Percentiles rank a stretch among this genome's conserved stretches.
These are phyloP conservation scores for Physcia stellaris DNA, from an alignment of 495 filamentous ascomycete species.

Conservation along the genomic window DNA sequence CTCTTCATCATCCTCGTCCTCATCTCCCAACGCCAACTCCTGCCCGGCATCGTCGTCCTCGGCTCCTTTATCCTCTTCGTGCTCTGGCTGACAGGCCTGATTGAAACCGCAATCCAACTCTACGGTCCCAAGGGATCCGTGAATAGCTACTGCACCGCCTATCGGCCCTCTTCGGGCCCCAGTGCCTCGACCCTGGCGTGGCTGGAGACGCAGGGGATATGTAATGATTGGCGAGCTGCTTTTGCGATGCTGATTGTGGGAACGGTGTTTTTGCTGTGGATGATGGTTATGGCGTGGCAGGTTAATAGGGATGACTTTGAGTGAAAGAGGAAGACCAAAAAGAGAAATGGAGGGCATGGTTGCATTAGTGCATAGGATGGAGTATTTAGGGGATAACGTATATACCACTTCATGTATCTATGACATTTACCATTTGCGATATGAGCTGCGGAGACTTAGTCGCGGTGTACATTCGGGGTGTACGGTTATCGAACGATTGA, in stretches of 20 bases:
- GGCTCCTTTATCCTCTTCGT: constrained; percentile 89
- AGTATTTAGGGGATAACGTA: too few species aligned
- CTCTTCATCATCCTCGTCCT: constrained; percentile 58
- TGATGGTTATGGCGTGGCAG: constrained; percentile 85
- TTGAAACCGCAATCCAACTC: constrained; percentile 79
- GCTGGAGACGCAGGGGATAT: constrained; percentile 45
- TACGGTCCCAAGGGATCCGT: constrained; percentile 68
- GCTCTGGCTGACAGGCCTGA: constrained; percentile 80
- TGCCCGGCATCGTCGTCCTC: constrained; percentile 82
- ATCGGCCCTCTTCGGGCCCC: constrained; percentile 42
- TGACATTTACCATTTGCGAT: too few species aligned
- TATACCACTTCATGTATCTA: too few species aligned
- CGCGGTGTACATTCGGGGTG: too few species aligned
- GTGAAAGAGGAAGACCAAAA: constrained; percentile 12
- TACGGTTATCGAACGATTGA: too few species aligned
- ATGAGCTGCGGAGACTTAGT: too few species aligned
- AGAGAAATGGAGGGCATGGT: too few species aligned
- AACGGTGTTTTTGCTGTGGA: constrained; percentile 79
- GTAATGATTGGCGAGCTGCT: constrained; percentile 45
- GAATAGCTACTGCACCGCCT: constrained; percentile 64
- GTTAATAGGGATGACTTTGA: constrained; percentile 55
- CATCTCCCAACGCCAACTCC: constrained; percentile 60
- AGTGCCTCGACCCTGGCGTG: constrained; percentile 54
- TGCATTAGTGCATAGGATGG: too few species aligned
- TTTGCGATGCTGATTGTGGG: constrained; percentile 61